Percentiles rank a stretch among this genome's conserved stretches.
Conservation (phyloP, 352 stramenopile species). For the Globisporangium emineosum region DNA sequence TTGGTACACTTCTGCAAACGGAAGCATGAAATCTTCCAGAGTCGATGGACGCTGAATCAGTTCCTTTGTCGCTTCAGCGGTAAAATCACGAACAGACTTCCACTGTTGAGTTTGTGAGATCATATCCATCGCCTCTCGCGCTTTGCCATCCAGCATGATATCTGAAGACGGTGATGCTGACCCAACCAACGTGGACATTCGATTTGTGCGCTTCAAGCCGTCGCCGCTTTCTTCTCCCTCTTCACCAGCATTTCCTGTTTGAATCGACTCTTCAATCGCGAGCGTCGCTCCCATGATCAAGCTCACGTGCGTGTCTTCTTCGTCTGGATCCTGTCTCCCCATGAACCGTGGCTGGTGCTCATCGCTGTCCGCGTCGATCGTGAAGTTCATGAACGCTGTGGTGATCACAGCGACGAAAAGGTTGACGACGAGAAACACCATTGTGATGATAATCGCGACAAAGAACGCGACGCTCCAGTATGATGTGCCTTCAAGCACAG, state of each 20-base stretch:
- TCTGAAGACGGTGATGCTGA: slow-evolving; percentile 10
- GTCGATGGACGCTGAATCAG: slow-evolving; percentile 37
- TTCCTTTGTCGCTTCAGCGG: slow-evolving; percentile 59
- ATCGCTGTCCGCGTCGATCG: slow-evolving; percentile 42
- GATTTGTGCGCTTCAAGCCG: slow-evolving; percentile 6
- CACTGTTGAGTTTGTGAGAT: slow-evolving; percentile 43
- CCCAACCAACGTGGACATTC: not conserved
- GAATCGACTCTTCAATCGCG: slow-evolving; percentile 57
- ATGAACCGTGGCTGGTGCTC: slow-evolving; percentile 36
- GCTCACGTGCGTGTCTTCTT: slow-evolving; percentile 72
- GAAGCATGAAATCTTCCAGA: slow-evolving; percentile 44
- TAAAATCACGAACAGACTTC: slow-evolving; percentile 55
- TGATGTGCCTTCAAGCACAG: slow-evolving; percentile 61
- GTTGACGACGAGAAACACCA: slow-evolving; percentile 84
- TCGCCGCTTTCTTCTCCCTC: not conserved
- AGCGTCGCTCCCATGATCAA: slow-evolving; percentile 83
- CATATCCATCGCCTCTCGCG: slow-evolving; percentile 19
- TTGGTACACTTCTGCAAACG: slow-evolving; percentile 20
- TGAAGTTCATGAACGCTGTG: slow-evolving; percentile 83
- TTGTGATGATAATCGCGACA: slow-evolving; percentile 60
- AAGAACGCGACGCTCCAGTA: slow-evolving; percentile 61
- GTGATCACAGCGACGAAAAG: slow-evolving; percentile 83
- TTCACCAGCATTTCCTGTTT: not conserved
- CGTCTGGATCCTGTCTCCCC: slow-evolving; percentile 51
- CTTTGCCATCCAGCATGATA: slow-evolving; percentile 15